phyloP scores from a whole-genome alignment of 352 stramenopile species.

The Globisporangium barbulae region DNA sequence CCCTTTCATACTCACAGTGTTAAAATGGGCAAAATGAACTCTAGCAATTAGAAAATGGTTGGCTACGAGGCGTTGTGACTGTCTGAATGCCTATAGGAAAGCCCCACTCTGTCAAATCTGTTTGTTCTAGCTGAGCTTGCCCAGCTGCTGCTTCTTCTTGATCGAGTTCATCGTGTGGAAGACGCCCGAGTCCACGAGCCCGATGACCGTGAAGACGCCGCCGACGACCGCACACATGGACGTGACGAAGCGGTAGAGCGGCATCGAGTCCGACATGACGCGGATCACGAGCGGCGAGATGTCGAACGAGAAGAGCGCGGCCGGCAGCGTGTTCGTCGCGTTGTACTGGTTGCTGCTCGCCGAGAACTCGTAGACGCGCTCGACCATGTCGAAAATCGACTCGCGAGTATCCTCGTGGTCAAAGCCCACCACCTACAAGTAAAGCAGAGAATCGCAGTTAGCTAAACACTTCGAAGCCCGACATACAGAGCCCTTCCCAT shows the following conservation, averaged over 20 bases:
- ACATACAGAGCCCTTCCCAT: constrained; percentile 8
- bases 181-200: constrained; percentile 76
- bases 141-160: constrained; percentile 81
- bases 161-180: constrained; percentile 83
- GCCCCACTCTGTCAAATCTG: no score
- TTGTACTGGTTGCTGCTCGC: constrained; percentile 78
- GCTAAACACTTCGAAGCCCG: constrained; percentile 30
- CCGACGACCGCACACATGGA: constrained; percentile 80
- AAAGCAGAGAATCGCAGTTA: constrained; percentile 11
- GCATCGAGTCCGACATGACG: constrained; percentile 58
- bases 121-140: constrained; percentile 45
- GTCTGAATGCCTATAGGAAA: no score
- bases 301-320: constrained; percentile 77
- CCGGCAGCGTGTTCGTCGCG: constrained; percentile 47
- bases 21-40: constrained; percentile 4
- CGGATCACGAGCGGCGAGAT: constrained; percentile 78
- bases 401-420: constrained; percentile 55
- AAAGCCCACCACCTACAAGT: constrained; percentile 64
- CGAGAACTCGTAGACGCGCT: constrained; percentile 76
- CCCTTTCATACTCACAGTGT: neutral
- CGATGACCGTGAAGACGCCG: constrained; percentile 81
- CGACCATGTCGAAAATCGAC: constrained; percentile 46
- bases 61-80: neutral
- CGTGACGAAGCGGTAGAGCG: constrained; percentile 86
- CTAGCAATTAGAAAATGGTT: constrained; percentile 9